Conservation (phyloP, 2,329 filamentous ascomycete genomes). For the Uncinocarpus reesii region DNA sequence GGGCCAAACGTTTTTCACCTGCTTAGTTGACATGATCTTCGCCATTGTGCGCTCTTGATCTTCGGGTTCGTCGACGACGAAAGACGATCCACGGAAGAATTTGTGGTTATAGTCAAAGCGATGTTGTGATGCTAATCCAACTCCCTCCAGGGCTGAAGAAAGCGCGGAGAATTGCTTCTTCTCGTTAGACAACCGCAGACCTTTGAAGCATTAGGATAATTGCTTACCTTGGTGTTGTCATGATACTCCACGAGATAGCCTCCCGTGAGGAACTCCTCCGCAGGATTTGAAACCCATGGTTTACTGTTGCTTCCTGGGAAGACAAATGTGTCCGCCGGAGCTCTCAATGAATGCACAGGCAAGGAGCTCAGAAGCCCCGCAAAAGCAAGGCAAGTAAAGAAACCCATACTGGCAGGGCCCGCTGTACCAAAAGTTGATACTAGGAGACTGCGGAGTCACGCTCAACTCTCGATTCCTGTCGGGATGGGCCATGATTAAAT, state of each 20-base stretch:
- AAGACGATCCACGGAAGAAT: conserved; percentile 11
- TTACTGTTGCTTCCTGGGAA: conserved; percentile 4
- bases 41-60: neutral
- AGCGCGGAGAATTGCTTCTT: conserved; percentile 1
- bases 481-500: neutral
- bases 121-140: conserved; percentile 2
- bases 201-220: neutral
- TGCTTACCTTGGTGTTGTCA: conserved; percentile 21
- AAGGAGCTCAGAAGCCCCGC: neutral
- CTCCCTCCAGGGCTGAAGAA: conserved; percentile 6
- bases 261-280: conserved; percentile 3
- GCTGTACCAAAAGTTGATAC: neutral
- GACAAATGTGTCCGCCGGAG: conserved; percentile 5
- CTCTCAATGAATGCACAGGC: conserved; percentile 1
- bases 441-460: neutral
- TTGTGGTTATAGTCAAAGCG: conserved; percentile 12
- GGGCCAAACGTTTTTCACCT: conserved; percentile 10
- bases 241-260: conserved; percentile 19
- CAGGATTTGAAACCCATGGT: neutral
- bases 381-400: neutral
- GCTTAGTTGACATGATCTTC: neutral
- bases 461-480: neutral
- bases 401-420: neutral
- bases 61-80: neutral
- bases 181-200: neutral